Evolutionary conservation across 1,284 basidiomycete genomes (phyloP), one percentile per base, ranked within the genome.

Genomic region (Cryptococcus neoformans): DNA sequence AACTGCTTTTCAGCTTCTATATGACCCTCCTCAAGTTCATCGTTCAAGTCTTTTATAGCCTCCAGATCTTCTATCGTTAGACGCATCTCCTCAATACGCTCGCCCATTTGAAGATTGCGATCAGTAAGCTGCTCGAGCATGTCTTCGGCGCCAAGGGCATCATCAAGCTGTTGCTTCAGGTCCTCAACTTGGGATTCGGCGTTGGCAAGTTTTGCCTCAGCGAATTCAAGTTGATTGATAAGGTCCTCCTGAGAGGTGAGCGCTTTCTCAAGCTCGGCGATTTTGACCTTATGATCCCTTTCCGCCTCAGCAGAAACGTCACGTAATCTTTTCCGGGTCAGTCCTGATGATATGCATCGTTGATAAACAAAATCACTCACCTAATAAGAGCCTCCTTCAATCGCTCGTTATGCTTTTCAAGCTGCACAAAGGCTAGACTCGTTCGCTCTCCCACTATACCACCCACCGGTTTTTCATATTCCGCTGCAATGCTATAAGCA

Each of bases 31-130:
- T 99, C 96, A 2, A 99, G 83, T 77, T 99, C 96, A 65, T 99
- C 95, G 62, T 88, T 92, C 54, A 99, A 86, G 67, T 98, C 94
- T 74, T 94, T 92, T 51, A 99, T 84, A 11, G 94, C 87, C 71
- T 99, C 95, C 12, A 97, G 84, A 70, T 99, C 95, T 71, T 98
- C 95, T 52, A 98, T 92, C 0, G 89, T 90, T 54, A 90, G 87
- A 5, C 89, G 84, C 88, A 98, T 93, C 77, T 96, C 92, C 70
- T 98, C 95, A 63, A 98, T 91, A 85, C 90, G 95, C 90, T 96
- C 93, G 63, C 89, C 87, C 51, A 96, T 84, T 77, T 88, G 85
- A 21, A 97, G 81, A 73, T 98, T 99, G 28, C 92, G 86, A 70
- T 98, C 96, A 0, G 95, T 98, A 40, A 99, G 82, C 69, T 93